Conservation (phyloP, 2,329 filamentous ascomycete species). For the Neonectria punicea region DNA sequence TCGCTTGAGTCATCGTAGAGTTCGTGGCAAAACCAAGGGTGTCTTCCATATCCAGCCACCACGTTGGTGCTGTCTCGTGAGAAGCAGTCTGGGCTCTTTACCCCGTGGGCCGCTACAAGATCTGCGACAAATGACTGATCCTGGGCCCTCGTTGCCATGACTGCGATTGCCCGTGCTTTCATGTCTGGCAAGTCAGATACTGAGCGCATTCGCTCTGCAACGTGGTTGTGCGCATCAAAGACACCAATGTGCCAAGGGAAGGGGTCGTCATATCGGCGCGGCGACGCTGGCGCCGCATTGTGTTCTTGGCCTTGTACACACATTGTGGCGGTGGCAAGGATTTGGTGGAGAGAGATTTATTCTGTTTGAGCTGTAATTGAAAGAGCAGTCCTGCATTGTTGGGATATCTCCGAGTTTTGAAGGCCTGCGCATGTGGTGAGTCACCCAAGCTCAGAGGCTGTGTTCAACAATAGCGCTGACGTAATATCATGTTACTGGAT, state of each 20-base stretch:
- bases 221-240: constrained; percentile 49
- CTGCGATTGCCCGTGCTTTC: constrained; percentile 26
- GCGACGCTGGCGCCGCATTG: background rate
- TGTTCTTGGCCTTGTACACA: constrained; percentile 25
- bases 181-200: constrained; percentile 16
- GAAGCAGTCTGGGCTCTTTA: constrained; percentile 1
- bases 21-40: constrained; percentile 42
- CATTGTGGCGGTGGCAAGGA: constrained; percentile 16
- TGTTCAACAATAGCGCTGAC: background rate
- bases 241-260: constrained; percentile 39
- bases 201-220: constrained; percentile 28
- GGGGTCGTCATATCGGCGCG: constrained; percentile 6
- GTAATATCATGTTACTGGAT: background rate
- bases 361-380: background rate
- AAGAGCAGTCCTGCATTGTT: background rate
- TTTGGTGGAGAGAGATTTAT: constrained; percentile 2
- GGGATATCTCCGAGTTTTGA: background rate
- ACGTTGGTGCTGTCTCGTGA: constrained; percentile 13
- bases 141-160: constrained; percentile 41
- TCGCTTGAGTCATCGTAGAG: constrained; percentile 30
- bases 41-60: constrained; percentile 37
- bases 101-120: constrained; percentile 19
- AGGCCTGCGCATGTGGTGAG: background rate
- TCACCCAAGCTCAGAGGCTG: background rate
- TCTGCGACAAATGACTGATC: constrained; percentile 31